phyloP scores from a whole-genome alignment of 2,329 filamentous ascomycete genomes.

The Penicillium rolfsii region DNA sequence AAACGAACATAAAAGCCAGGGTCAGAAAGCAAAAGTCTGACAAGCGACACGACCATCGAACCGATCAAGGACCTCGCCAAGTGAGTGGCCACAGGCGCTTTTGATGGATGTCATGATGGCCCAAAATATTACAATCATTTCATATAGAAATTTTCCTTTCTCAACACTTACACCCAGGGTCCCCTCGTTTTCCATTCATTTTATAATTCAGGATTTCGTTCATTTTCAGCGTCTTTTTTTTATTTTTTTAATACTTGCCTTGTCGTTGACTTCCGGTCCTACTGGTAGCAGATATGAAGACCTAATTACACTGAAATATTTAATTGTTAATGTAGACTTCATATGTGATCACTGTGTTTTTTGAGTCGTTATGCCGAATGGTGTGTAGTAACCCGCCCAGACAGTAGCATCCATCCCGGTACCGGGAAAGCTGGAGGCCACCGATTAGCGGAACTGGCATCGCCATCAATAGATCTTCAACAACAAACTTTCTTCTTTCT shows the following conservation, averaged over 20 bases:
- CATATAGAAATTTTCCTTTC: not conserved
- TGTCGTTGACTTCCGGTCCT: not conserved
- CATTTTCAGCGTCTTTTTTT: not conserved
- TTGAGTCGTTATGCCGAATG: too few relatives aligned
- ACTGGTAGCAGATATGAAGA: too few relatives aligned
- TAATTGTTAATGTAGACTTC: not conserved
- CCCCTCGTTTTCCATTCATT: not conserved
- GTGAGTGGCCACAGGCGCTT: not conserved
- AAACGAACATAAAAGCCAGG: not conserved
- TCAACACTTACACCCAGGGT: not conserved
- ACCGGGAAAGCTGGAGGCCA: not conserved
- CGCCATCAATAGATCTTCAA: not conserved
- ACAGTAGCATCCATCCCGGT: not conserved
- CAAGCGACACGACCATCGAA: not conserved
- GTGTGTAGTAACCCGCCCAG: too few relatives aligned
- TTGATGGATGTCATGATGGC: not conserved
- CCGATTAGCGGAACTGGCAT: slow-evolving; percentile 1
- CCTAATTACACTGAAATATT: not conserved
- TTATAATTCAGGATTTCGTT: not conserved
- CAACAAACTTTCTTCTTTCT: not conserved
- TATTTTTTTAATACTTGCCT: not conserved
- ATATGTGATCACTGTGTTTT: too few relatives aligned
- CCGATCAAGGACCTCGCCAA: not conserved
- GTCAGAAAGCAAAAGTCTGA: not conserved
- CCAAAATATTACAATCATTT: not conserved